A percentile compares a stretch with the other conserved stretches of the same genome.
These are phyloP conservation scores for Citrus unshiu DNA, from an alignment of 345 rosid species.

Conservation along the genomic window DNA sequence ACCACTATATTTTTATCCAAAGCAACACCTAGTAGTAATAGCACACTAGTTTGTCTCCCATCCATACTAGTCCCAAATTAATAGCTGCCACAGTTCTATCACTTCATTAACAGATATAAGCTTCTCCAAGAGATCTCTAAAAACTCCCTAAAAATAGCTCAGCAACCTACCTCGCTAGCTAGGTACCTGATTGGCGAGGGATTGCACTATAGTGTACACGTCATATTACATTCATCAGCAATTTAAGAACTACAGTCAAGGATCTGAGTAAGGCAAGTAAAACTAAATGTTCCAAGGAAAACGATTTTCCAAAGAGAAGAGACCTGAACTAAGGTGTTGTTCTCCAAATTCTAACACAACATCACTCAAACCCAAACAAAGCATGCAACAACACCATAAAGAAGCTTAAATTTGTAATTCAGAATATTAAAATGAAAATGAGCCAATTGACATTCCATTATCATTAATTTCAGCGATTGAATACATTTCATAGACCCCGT, in stretches of 20 bases:
- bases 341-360: background rate
- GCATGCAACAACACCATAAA: background rate
- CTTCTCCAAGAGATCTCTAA: slow-evolving; percentile 2
- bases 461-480: background rate
- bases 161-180: background rate
- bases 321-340: background rate
- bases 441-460: background rate
- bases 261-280: background rate
- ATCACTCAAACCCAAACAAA: background rate
- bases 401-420: background rate
- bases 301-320: background rate
- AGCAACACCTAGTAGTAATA: background rate
- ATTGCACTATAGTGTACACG: background rate
- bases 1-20: background rate
- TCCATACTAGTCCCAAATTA: background rate
- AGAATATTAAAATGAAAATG: background rate
- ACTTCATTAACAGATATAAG: background rate
- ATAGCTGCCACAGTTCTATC: background rate
- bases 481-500: background rate
- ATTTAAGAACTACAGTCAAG: background rate
- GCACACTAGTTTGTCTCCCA: background rate
- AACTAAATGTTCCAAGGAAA: background rate
- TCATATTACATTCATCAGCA: background rate
- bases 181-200: background rate
- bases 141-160: background rate